Base-by-base conservation (phyloP, 1,284 basidiomycete species). In the Filobasidium uniguttulatum region DNA sequence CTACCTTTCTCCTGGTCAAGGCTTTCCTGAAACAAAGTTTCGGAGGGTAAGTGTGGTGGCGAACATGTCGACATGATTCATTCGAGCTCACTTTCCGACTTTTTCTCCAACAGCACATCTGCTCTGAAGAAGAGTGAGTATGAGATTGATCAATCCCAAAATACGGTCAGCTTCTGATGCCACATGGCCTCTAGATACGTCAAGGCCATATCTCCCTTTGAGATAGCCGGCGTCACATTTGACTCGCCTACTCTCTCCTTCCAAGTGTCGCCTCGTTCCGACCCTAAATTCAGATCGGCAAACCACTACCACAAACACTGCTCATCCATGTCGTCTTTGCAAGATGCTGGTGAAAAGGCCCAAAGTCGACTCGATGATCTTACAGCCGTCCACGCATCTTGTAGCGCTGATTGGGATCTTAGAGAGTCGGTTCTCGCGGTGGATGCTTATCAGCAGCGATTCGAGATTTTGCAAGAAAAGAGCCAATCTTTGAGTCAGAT, bases 81-180 rank as follows among this genome's bases (percentile, higher is more conserved):
- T n/a, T n/a, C n/a, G n/a, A n/a, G n/a, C n/a, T n/a, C n/a, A n/a
- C n/a, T n/a, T 9, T 20, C 20, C 8, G 36, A 10, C 19, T 10
- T 8, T 20, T 43, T 26, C 58, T 63, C 40, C 29, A 43, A 3
- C 26, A 43, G 54, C 68, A 70, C 57, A 61, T 70, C 26, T 70
- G 68, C 50, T 65, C 66, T 48, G 57, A 60, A 12, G 44, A 54
- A 20, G 68, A 70, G 68, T 70, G 49, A 63, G 68, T 66, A 1
- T 19, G 22, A 46, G 17, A 10, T 23, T 40, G 37, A 40, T 14
- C 41, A 40, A 20, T n/a, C 33, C 12, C 31, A 10, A 33, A 33
- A 10, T n/a, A 10, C 31, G 9, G 9, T 33, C 10, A 33, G n/a
- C 31, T 33, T 33, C 31, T 33, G 31, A 10, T n/a, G n/a, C n/a